Evolutionary conservation across 2,329 filamentous ascomycete species (phyloP), one percentile per base, ranked within the genome.

Genomic region (Paracoccidioides lutzii): DNA sequence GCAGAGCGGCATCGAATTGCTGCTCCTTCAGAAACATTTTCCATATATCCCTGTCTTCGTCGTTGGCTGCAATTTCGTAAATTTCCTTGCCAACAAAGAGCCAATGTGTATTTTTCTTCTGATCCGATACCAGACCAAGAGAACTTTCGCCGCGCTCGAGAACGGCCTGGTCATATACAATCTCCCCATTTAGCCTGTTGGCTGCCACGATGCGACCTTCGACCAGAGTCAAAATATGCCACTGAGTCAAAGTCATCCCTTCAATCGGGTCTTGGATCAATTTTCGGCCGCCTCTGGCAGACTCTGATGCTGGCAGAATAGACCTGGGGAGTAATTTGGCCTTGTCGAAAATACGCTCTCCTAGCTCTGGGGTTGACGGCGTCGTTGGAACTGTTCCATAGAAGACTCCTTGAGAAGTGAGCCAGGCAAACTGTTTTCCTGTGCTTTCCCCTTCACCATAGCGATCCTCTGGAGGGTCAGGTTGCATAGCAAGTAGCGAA

Each of bases 21-120:
- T 94, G 86, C 61, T 85, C 81, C 64, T 87, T 81, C 57, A 96
- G 78, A 82, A 97, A 87, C 53, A 97, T 88, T 67, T 88, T 88
- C 93, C 93, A 98, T 14, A 97, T 82, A 67, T 97, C 88, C 62
- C 93, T 78, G 62, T 90, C 88, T 69, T 98, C 93, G 55, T 97
- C 88, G 46, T 84, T 85, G 10, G 91, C 85, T 10, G 93, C 87
- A 57, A 98, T 85, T 72, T 98, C 93, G 63, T 90, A 96, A 52
- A 98, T 95, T 65, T 95, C 90, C 56, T 88, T 81, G 0, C 82
- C 80, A 0, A 91, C 97, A 66, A 97, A 95, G 2, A 98, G 79
- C 93, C 94, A 98, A 67, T 91, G 96, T 0, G 93, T 98, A 65
- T 91, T 94, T 75, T 96, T 95, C 69, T 93, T 91, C 58, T 87